Conservation (phyloP, 2,329 filamentous ascomycete species). For the Neonectria ditissima region DNA sequence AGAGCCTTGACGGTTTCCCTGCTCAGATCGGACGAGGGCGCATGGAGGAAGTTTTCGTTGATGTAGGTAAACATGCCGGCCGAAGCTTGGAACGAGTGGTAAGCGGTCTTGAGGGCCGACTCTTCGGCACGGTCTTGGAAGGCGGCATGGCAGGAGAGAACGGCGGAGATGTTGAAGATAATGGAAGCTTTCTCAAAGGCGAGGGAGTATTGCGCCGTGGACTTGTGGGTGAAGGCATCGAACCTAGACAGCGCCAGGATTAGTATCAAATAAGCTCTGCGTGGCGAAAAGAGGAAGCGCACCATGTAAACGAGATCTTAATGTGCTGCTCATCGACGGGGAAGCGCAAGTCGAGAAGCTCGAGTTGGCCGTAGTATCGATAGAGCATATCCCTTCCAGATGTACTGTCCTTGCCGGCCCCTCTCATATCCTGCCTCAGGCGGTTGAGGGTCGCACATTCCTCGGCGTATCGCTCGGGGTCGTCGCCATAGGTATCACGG, state of each 20-base stretch:
- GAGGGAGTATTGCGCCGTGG: conserved; percentile 95
- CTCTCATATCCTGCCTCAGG: conserved; percentile 97
- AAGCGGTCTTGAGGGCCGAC: conserved; percentile 92
- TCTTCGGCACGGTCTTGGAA: conserved; percentile 94
- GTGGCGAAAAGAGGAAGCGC: conserved; percentile 41
- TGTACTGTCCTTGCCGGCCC: conserved; percentile 95
- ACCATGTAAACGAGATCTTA: conserved; percentile 99
- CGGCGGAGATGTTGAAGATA: conserved; percentile 99
- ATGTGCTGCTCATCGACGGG: conserved; percentile 99
- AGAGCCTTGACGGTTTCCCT: conserved; percentile 95
- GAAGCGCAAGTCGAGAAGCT: conserved; percentile 92
- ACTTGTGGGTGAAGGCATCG: conserved; percentile 98
- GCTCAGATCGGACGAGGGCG: conserved; percentile 94
- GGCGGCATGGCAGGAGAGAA: conserved; percentile 94
- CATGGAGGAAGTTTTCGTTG: conserved; percentile 99
- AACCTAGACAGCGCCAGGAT: conserved; percentile 72
- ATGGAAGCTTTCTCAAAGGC: conserved; percentile 99
- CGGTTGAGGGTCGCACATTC: conserved; percentile 96
- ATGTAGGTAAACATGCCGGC: conserved; percentile 99
- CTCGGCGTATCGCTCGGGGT: conserved; percentile 94
- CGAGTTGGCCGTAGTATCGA: conserved; percentile 96
- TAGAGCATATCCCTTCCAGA: conserved; percentile 94
- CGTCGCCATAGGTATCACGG: conserved; percentile 91
- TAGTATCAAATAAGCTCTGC: conserved; percentile 22
- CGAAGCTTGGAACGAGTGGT: conserved; percentile 97